Evolutionary conservation across 2,329 filamentous ascomycete genomes (phyloP).

Genomic region (Penicillium sp.): DNA sequence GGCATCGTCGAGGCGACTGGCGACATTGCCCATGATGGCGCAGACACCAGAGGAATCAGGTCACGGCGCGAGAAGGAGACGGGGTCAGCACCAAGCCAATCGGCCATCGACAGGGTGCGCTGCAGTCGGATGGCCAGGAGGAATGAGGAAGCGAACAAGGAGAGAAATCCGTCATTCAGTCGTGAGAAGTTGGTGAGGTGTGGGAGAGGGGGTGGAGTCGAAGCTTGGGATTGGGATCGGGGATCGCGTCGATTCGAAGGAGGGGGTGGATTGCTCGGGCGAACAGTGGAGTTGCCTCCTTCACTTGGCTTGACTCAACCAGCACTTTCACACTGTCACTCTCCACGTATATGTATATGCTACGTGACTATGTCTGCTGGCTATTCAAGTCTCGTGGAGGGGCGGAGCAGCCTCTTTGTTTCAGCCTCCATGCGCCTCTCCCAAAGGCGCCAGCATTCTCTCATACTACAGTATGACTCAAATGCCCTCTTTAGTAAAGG

Average conservation of each 20-base stretch:
- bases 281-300: conserved; percentile 9
- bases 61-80: conserved; percentile 34
- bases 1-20: conserved; percentile 80
- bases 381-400: not conserved
- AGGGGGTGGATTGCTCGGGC: conserved; percentile 18
- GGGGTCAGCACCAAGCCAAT: conserved; percentile 32
- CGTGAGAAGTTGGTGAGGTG: conserved; percentile 7
- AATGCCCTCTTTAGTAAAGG: not conserved
- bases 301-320: too few species aligned
- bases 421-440: conserved; percentile 11
- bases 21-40: conserved; percentile 84
- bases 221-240: conserved; percentile 16
- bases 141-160: conserved; percentile 12
- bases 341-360: too few species aligned
- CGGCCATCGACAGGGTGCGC: conserved; percentile 40
- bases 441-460: conserved; percentile 3
- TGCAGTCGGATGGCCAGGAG: conserved; percentile 26
- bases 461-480: not conserved
- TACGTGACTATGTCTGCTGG: too few species aligned
- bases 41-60: conserved; percentile 26
- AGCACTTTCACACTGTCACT: not conserved
- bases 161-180: conserved; percentile 33
- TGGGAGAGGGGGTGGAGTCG: conserved; percentile 15
- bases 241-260: conserved; percentile 19
- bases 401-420: conserved; percentile 6